Evolutionary conservation across 1,139 yeast species (phyloP).

Genomic region (Tardiomyces depauwii): DNA sequence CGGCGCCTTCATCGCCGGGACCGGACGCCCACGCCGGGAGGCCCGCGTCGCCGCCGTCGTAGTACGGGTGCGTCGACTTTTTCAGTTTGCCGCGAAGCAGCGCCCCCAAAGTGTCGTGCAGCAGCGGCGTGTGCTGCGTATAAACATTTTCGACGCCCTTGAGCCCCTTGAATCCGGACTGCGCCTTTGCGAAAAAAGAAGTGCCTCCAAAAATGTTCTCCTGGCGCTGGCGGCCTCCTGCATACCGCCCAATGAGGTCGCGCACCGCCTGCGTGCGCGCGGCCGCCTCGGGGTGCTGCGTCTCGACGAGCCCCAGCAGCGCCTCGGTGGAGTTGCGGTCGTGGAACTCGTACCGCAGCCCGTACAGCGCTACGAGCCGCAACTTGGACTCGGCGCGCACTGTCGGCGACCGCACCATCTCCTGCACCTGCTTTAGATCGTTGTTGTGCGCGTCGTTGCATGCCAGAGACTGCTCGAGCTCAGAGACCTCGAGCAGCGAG

Average conservation of each 20-base stretch:
- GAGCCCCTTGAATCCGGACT: conserved; percentile 32
- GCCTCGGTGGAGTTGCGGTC: conserved; percentile 29
- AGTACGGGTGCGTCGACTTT: conserved; percentile 37
- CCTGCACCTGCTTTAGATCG: conserved; percentile 38
- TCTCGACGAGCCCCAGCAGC: conserved; percentile 25
- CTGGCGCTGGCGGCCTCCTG: conserved; percentile 34
- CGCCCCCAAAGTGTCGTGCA: conserved; percentile 42
- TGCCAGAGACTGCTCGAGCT: conserved; percentile 75
- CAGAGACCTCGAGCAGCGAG: conserved; percentile 76
- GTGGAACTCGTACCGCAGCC: conserved; percentile 48
- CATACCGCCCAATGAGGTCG: conserved; percentile 19
- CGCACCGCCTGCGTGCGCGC: conserved; percentile 12
- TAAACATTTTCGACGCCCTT: conserved; percentile 45
- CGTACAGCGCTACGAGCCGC: conserved; percentile 60
- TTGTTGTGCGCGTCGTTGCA: conserved; percentile 49
- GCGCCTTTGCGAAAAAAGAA: conserved; percentile 32
- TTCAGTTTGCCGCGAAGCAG: conserved; percentile 40
- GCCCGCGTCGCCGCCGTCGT: conserved; percentile 31
- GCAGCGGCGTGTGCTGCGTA: conserved; percentile 67
- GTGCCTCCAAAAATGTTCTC: conserved; percentile 35
- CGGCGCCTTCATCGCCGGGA: conserved; percentile 15
- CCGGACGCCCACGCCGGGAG: conserved; percentile 15
- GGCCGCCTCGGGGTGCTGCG: conserved; percentile 8
- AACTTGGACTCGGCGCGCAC: conserved; percentile 34
- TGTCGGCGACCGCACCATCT: conserved; percentile 26